These are phyloP conservation scores for Annulohypoxylon bovei DNA, from an alignment of 495 filamentous ascomycete genomes.

Conservation along the genomic window DNA sequence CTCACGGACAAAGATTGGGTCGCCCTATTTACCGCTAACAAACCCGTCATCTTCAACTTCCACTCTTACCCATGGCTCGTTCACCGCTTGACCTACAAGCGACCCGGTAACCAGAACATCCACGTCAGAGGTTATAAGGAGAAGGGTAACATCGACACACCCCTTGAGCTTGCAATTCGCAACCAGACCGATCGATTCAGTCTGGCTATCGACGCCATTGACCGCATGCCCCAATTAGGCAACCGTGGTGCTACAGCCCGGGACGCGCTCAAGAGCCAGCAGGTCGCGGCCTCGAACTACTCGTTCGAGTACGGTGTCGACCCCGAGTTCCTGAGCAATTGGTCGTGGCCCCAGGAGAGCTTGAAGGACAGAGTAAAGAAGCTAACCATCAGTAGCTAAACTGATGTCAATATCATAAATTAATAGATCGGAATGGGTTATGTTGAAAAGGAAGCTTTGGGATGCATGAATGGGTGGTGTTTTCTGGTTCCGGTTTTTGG, in stretches of 20 bases:
- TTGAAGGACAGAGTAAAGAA: slow-evolving; percentile 42
- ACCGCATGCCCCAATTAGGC: slow-evolving; percentile 64
- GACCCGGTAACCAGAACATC: slow-evolving; percentile 67
- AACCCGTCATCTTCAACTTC: slow-evolving; percentile 81
- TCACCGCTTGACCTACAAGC: slow-evolving; percentile 76
- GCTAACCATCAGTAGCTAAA: slow-evolving; percentile 8
- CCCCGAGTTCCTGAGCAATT: slow-evolving; percentile 69
- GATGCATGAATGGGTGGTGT: slow-evolving; percentile 28
- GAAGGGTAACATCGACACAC: slow-evolving; percentile 83
- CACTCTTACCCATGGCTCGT: slow-evolving; percentile 81
- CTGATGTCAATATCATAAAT: neutral
- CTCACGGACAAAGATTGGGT: slow-evolving; percentile 68
- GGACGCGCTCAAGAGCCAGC: slow-evolving; percentile 68
- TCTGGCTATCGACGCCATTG: slow-evolving; percentile 77
- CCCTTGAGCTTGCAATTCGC: slow-evolving; percentile 74
- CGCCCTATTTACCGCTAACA: slow-evolving; percentile 72
- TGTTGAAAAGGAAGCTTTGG: slow-evolving; percentile 5
- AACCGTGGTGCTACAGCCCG: slow-evolving; percentile 66
- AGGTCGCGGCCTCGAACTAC: slow-evolving; percentile 65
- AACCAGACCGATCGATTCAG: slow-evolving; percentile 77
- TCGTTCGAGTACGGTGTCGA: slow-evolving; percentile 74
- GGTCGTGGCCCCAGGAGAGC: slow-evolving; percentile 67
- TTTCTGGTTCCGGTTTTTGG: slow-evolving; percentile 8
- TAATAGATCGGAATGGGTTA: neutral
- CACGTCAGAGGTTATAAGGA: slow-evolving; percentile 77